Evolutionary conservation across 1,284 basidiomycete species (phyloP).

Genomic region (Leccinum griseonigrum): DNA sequence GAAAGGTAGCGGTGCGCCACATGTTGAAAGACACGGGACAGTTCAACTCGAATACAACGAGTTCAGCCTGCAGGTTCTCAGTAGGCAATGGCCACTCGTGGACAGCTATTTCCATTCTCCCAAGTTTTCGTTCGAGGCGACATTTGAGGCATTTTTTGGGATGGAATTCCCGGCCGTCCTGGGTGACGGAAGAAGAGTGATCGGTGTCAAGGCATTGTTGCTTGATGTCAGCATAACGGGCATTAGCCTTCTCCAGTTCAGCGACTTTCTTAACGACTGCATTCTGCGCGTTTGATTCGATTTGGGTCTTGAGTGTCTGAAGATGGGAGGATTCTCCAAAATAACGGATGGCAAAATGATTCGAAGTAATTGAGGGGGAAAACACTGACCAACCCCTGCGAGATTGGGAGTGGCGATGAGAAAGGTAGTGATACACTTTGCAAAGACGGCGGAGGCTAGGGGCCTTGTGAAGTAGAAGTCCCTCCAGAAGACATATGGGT

Average conservation of each 20-base stretch:
- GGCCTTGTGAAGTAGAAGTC: background rate
- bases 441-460: background rate
- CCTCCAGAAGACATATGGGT: background rate
- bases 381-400: slow-evolving; percentile 19
- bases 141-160: slow-evolving; percentile 34
- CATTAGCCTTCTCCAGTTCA: slow-evolving; percentile 26
- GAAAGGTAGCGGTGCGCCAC: slow-evolving; percentile 45
- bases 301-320: slow-evolving; percentile 26
- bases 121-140: slow-evolving; percentile 17
- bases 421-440: slow-evolving; percentile 30
- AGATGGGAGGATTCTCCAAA: slow-evolving; percentile 24
- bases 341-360: slow-evolving; percentile 33
- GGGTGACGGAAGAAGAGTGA: slow-evolving; percentile 3
- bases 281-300: slow-evolving; percentile 28
- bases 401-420: slow-evolving; percentile 23
- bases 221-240: slow-evolving; percentile 17
- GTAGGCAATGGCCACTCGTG: slow-evolving; percentile 52
- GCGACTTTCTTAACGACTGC: slow-evolving; percentile 18
- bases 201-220: background rate
- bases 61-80: slow-evolving; percentile 20
- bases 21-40: slow-evolving; percentile 39
- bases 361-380: slow-evolving; percentile 2
- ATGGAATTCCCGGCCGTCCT: slow-evolving; percentile 5
- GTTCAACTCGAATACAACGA: slow-evolving; percentile 44
- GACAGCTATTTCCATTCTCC: slow-evolving; percentile 33